Percentiles rank a stretch among this genome's conserved stretches.
Conservation (phyloP, 2,329 filamentous ascomycete genomes). For the Colletotrichum graminicola region DNA sequence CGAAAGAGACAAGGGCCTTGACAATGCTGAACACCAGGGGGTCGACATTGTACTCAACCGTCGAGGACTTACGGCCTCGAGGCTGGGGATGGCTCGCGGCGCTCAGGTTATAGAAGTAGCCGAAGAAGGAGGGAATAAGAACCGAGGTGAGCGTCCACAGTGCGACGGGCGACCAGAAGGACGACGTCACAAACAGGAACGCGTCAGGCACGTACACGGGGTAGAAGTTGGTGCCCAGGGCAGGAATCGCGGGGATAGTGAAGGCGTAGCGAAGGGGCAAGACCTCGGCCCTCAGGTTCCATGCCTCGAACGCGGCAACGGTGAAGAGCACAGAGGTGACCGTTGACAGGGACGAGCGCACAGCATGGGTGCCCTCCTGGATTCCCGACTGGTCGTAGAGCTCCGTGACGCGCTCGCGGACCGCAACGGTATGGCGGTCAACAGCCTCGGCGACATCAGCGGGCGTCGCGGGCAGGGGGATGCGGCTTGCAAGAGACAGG, state of each 20-base stretch:
- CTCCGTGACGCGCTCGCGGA: conserved; percentile 75
- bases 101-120: conserved; percentile 93
- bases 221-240: conserved; percentile 68
- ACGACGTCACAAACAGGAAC: conserved; percentile 78
- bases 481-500: conserved; percentile 67
- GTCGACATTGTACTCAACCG: conserved; percentile 75
- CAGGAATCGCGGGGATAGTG: conserved; percentile 73
- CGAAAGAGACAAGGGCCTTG: conserved; percentile 85
- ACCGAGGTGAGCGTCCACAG: conserved; percentile 82
- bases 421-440: conserved; percentile 75
- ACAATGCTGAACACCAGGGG: conserved; percentile 90
- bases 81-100: conserved; percentile 58
- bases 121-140: conserved; percentile 76
- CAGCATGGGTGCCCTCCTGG: conserved; percentile 71
- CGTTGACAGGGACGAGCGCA: conserved; percentile 79
- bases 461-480: conserved; percentile 84
- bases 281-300: conserved; percentile 76
- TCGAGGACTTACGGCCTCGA: conserved; percentile 54
- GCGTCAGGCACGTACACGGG: conserved; percentile 82
- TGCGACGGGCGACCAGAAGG: conserved; percentile 86
- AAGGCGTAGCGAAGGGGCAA: conserved; percentile 80
- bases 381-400: conserved; percentile 76
- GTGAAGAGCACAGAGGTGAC: conserved; percentile 78
- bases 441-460: conserved; percentile 81
- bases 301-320: conserved; percentile 77